These are phyloP conservation scores for Tetrapyrgos nigripes DNA, from an alignment of 1,284 basidiomycete species.

Conservation along the genomic window DNA sequence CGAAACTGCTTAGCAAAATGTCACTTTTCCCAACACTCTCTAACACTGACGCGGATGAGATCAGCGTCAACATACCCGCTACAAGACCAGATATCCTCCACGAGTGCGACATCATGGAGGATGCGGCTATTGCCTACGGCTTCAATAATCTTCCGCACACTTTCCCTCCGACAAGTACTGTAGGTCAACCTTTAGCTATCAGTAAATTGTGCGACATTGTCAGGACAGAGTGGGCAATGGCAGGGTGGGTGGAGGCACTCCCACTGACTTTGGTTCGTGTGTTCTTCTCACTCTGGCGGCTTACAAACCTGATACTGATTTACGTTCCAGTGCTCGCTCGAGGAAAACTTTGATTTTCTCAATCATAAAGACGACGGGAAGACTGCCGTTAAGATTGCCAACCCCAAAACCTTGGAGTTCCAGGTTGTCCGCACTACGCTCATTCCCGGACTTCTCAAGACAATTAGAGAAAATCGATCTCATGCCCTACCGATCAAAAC, in stretches of 20 bases:
- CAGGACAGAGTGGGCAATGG: conserved; percentile 89
- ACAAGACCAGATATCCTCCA: conserved; percentile 98
- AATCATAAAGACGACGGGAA: conserved; percentile 86
- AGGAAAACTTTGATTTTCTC: conserved; percentile 96
- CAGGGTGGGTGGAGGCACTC: conserved; percentile 95
- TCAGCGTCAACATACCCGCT: conserved; percentile 83
- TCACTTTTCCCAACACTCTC: conserved; percentile 62
- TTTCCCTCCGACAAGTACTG: conserved; percentile 95
- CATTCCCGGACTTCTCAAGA: conserved; percentile 95
- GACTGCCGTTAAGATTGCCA: conserved; percentile 89
- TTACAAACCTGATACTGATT: neutral
- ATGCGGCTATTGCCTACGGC: conserved; percentile 96
- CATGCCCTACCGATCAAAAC: conserved; percentile 92
- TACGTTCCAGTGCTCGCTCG: conserved; percentile 86
- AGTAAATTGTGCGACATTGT: conserved; percentile 93
- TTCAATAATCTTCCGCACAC: conserved; percentile 95
- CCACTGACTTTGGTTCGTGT: conserved; percentile 87
- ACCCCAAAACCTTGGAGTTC: conserved; percentile 98
- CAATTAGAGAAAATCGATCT: conserved; percentile 94
- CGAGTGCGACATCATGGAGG: conserved; percentile 98
- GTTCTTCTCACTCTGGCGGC: conserved; percentile 5
- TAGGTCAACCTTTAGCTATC: conserved; percentile 90
- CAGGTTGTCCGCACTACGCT: conserved; percentile 97
- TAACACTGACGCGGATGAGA: conserved; percentile 61
- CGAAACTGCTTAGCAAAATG: conserved; percentile 80